phyloP scores from a whole-genome alignment of 2,329 filamentous ascomycete species.

The Periconia sp. region DNA sequence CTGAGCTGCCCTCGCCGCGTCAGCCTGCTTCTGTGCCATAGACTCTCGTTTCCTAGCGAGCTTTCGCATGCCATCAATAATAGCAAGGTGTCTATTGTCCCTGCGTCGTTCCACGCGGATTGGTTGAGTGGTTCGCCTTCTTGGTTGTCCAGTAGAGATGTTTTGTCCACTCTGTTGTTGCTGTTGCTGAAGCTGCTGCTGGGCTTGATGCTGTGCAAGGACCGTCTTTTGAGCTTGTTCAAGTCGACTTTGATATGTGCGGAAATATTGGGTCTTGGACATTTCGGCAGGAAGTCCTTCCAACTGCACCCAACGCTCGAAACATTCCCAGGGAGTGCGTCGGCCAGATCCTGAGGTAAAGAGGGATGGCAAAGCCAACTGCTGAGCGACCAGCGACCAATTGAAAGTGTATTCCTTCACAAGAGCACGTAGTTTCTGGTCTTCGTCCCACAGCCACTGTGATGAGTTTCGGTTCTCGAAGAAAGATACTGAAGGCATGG shows the following conservation, averaged over 20 bases:
- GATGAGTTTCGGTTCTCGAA: conserved; percentile 86
- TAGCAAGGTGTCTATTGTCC: conserved; percentile 80
- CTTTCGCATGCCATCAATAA: conserved; percentile 95
- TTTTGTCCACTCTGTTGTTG: conserved; percentile 54
- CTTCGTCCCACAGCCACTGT: conserved; percentile 88
- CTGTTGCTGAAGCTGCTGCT: conserved; percentile 58
- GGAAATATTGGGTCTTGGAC: conserved; percentile 94
- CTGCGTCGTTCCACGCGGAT: conserved; percentile 83
- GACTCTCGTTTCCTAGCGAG: conserved; percentile 92
- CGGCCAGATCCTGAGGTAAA: conserved; percentile 87
- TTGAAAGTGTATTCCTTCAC: conserved; percentile 96
- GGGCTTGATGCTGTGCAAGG: conserved; percentile 58
- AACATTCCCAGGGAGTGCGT: conserved; percentile 96
- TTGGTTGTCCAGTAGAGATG: conserved; percentile 53
- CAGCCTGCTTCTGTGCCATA: conserved; percentile 81
- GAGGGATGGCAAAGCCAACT: conserved; percentile 71
- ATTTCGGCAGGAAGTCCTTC: conserved; percentile 91
- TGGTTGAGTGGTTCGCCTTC: conserved; percentile 73
- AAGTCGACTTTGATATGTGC: conserved; percentile 66
- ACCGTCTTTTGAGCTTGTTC: conserved; percentile 64
- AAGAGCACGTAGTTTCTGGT: conserved; percentile 81
- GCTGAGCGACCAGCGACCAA: conserved; percentile 89
- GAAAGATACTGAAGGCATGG: conserved; percentile 87
- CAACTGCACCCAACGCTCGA: conserved; percentile 91
- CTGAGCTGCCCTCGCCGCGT: conserved; percentile 68